Percentiles rank a stretch among this genome's conserved stretches.
Conservation (phyloP, 2,329 filamentous ascomycete species). For the Scytalidium sp. region DNA sequence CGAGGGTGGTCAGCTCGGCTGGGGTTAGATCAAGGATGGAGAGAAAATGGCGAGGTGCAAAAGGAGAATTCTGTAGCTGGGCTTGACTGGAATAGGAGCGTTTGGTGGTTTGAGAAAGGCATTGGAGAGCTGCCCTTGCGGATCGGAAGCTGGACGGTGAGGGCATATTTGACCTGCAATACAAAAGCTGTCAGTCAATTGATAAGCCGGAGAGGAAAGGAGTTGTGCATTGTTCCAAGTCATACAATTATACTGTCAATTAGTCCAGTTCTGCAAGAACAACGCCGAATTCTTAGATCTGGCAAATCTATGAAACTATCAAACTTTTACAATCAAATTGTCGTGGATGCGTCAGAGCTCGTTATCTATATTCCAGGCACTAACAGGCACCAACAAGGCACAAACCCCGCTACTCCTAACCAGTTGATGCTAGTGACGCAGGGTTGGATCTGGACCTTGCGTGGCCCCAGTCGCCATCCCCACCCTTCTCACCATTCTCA, state of each 20-base stretch:
- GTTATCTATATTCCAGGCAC: not conserved
- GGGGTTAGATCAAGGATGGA: conserved; percentile 85
- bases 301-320: not conserved
- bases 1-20: conserved; percentile 74
- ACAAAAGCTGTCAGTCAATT: too few species aligned
- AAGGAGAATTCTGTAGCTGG: conserved; percentile 36
- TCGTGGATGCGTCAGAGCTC: not conserved
- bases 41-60: conserved; percentile 79
- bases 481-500: not conserved
- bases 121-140: conserved; percentile 18
- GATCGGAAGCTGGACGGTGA: conserved; percentile 17
- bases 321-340: not conserved
- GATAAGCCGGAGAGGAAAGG: too few species aligned
- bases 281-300: not conserved
- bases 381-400: not conserved
- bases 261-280: too few species aligned
- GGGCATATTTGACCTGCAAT: too few species aligned
- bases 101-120: conserved; percentile 15
- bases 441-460: not conserved
- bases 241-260: too few species aligned
- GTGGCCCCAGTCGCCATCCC: not conserved
- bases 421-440: not conserved
- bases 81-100: conserved; percentile 19
- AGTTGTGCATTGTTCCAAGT: too few species aligned
- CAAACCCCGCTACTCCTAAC: not conserved